Evolutionary conservation across 805 yeast genomes (phyloP).

Genomic region (Candida sanyiensis): DNA sequence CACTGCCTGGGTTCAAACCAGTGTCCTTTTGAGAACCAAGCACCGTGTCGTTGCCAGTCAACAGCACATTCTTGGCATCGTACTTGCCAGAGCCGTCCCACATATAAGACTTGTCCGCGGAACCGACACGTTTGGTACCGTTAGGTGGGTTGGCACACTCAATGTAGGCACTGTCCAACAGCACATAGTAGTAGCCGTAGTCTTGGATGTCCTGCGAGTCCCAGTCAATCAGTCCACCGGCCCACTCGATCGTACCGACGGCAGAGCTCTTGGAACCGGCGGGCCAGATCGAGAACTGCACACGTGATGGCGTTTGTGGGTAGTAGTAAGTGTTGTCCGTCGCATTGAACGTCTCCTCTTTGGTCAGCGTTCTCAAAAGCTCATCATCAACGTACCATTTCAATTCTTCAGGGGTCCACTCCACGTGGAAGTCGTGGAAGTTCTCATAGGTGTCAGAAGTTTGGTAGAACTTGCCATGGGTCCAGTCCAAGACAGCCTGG

Average conservation of each 20-base stretch:
- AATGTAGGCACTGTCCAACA: slow-evolving; percentile 52
- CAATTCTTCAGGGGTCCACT: slow-evolving; percentile 72
- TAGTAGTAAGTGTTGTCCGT: slow-evolving; percentile 51
- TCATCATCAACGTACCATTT: slow-evolving; percentile 73
- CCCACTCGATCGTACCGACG: slow-evolving; percentile 70
- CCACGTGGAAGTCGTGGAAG: slow-evolving; percentile 71
- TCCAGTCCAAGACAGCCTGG: slow-evolving; percentile 66
- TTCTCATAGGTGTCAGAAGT: slow-evolving; percentile 53
- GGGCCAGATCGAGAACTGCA: slow-evolving; percentile 76
- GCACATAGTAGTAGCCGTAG: slow-evolving; percentile 78
- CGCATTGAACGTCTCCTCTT: slow-evolving; percentile 52
- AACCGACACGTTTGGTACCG: slow-evolving; percentile 31
- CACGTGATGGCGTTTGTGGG: slow-evolving; percentile 72
- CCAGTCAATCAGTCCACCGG: slow-evolving; percentile 89
- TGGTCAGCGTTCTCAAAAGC: slow-evolving; percentile 57
- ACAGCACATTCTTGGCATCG: slow-evolving; percentile 45
- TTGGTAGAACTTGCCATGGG: slow-evolving; percentile 44
- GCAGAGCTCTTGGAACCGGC: slow-evolving; percentile 53
- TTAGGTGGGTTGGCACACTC: slow-evolving; percentile 71
- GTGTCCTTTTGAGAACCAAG: slow-evolving; percentile 56
- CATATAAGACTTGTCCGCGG: slow-evolving; percentile 46
- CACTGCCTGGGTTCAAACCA: slow-evolving; percentile 56
- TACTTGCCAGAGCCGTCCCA: slow-evolving; percentile 46
- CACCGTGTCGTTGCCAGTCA: slow-evolving; percentile 58
- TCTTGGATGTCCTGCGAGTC: slow-evolving; percentile 61